phyloP scores from a whole-genome alignment of 441 rosid genomes.

The Biscutella laevigata region DNA sequence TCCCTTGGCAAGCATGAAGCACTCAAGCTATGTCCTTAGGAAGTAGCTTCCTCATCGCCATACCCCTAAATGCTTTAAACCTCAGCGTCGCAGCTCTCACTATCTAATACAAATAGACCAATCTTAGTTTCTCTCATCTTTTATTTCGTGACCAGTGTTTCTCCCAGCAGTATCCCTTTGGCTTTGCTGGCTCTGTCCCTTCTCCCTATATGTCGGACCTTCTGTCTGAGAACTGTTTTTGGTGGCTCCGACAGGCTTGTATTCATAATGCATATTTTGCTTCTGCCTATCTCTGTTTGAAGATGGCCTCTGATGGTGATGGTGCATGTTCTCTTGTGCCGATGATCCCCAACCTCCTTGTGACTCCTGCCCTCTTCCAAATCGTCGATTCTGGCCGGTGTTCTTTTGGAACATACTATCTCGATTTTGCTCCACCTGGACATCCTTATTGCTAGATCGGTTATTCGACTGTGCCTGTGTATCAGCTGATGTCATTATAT shows the following conservation, averaged over 20 bases:
- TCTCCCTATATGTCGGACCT: slow-evolving; percentile 60
- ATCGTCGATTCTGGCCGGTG: slow-evolving; percentile 47
- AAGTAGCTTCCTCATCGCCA: slow-evolving; percentile 15
- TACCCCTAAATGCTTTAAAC: slow-evolving; percentile 16
- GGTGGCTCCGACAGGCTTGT: slow-evolving; percentile 82
- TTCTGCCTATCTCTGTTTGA: slow-evolving; percentile 54
- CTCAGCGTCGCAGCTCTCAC: slow-evolving; percentile 9
- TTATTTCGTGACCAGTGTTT: slow-evolving; percentile 35
- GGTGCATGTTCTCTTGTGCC: slow-evolving; percentile 44
- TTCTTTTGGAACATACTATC: slow-evolving; percentile 43
- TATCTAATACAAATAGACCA: slow-evolving; percentile 18
- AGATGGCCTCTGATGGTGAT: slow-evolving; percentile 37
- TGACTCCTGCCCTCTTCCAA: slow-evolving; percentile 51
- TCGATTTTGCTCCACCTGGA: slow-evolving; percentile 34
- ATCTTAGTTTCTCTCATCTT: slow-evolving; percentile 21
- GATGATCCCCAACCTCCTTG: slow-evolving; percentile 63
- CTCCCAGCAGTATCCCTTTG: slow-evolving; percentile 37
- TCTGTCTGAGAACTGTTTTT: slow-evolving; percentile 47
- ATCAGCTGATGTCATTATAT: slow-evolving; percentile 25
- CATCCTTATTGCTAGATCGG: slow-evolving; percentile 34
- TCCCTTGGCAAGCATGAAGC: neutral
- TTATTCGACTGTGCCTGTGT: slow-evolving; percentile 29
- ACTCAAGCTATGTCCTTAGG: slow-evolving; percentile 11
- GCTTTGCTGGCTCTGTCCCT: slow-evolving; percentile 46
- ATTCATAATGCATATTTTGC: slow-evolving; percentile 54